These are phyloP conservation scores for Podaxis rugospora DNA, from an alignment of 768 basidiomycete genomes.

Conservation along the genomic window DNA sequence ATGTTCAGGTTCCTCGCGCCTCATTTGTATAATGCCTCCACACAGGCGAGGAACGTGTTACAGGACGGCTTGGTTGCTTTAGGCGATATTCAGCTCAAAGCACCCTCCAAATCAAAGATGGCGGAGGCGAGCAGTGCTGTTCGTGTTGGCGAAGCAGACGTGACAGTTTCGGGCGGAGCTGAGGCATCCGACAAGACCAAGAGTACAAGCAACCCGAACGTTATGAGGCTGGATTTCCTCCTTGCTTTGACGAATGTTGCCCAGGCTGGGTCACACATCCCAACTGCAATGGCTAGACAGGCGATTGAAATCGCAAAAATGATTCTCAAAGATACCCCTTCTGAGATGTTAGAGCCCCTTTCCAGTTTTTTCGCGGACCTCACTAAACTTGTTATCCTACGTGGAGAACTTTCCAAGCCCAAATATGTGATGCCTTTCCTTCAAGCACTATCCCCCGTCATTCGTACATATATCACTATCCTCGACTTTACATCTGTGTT, in stretches of 20 bases:
- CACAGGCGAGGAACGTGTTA: slow-evolving; percentile 48
- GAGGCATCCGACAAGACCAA: slow-evolving; percentile 38
- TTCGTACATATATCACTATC: slow-evolving; percentile 40
- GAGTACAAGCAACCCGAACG: slow-evolving; percentile 45
- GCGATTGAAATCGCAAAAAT: slow-evolving; percentile 52
- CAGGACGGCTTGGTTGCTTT: slow-evolving; percentile 69
- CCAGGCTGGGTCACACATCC: slow-evolving; percentile 44
- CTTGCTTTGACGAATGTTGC: slow-evolving; percentile 46
- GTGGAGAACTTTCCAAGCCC: slow-evolving; percentile 34
- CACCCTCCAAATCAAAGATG: slow-evolving; percentile 39
- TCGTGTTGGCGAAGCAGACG: slow-evolving; percentile 23
- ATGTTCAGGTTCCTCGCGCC: slow-evolving; percentile 55
- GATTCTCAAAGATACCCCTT: slow-evolving; percentile 49
- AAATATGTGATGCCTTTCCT: slow-evolving; percentile 53
- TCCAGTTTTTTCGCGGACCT: slow-evolving; percentile 53
- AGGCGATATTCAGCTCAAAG: slow-evolving; percentile 47
- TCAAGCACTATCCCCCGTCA: slow-evolving; percentile 49
- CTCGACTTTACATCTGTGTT: slow-evolving; percentile 60
- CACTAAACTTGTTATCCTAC: slow-evolving; percentile 43
- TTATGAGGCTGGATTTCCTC: slow-evolving; percentile 66
- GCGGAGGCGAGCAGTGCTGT: slow-evolving; percentile 29
- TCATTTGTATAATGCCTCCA: slow-evolving; percentile 52
- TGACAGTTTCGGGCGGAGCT: slow-evolving; percentile 26
- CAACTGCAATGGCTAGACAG: slow-evolving; percentile 33
- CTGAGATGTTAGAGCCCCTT: slow-evolving; percentile 31